Evolutionary conservation across 495 filamentous ascomycete genomes (phyloP), one percentile per base, ranked within the genome.

Genomic region (Filosporella fistucella): DNA sequence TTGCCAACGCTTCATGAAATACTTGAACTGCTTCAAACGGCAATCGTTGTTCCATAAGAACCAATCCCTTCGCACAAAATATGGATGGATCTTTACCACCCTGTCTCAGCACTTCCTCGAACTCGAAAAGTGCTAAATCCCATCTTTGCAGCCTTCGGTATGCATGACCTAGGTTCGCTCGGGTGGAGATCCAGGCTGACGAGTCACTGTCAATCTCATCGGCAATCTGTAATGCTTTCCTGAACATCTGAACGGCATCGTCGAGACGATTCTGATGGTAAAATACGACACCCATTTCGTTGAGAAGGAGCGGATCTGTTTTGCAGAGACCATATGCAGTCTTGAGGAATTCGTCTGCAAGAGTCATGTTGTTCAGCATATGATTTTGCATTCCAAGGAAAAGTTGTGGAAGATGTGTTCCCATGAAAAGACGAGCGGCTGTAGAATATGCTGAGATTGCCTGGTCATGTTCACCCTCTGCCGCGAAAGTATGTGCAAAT

Each of bases 381-480:
- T 96, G 80, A 64, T 97, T 93, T 66, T 99, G 93, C 93, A 99
- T 99, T 7, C 93, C 93, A 7, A 99, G 69, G 65, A 96, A 99
- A 5, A 99, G 82, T 58, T 96, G 90, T 2, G 93, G 93, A 0
- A 99, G 77, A 59, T 99, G 93, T 1, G 91, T 97, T 30, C 93
- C 93, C 66, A 95, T 91, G 70, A 99, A 99, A 1, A 99, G 72
- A 22, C 94, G 77, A 11, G 91, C 93, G 1, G 93, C 93, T 12
- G 93, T 99, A 29, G 87, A 93, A 71, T 99, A 99, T 6, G 94
- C 93, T 13, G 91, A 91, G 51, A 99, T 95, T 42, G 93, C 93
- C 68, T 99, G 93, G 61, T 99, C 93, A 66, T 97, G 90, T 66
- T 99, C 93, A 44, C 94, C 93, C 66, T 99, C 93, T n/a, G 91